Base-by-base conservation (phyloP, 2,329 filamentous ascomycete species). In the Diaporthe eres region DNA sequence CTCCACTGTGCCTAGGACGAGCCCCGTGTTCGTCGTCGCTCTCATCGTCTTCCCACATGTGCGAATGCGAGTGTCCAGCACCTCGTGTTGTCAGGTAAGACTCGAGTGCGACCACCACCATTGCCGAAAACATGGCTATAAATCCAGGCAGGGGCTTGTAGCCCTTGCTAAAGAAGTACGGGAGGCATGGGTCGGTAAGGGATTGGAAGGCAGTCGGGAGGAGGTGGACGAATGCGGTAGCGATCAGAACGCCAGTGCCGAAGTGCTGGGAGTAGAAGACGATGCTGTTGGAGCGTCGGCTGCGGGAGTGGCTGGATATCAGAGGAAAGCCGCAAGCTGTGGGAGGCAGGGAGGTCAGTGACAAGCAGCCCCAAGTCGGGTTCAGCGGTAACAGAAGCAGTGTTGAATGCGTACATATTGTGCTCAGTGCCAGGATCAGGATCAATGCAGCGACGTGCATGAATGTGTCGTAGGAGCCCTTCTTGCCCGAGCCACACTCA, bases 161-260 rank as follows among this genome's bases (percentile, higher is more conserved):
- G n/a, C 90, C 90, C 77, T 93, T 81, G 82, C 91, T 96, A 90
- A 96, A 98, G 82, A 95, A 93, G 75, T 89, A 87, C 12, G 95
- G 94, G 0, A 98, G 90, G 80, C 93, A 94, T 58, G 92, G 92
- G 77, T 94, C 90, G 78, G 89, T 93, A 28, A 94, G 86, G 55
- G 91, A 92, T 75, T 88, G 83, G 80, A 94, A 94, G 0, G 93
- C 92, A 37, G 90, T 94, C 72, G 91, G 92, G 5, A 93, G 88
- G 17, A 94, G 87, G 85, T 96, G 94, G 37, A 96, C 94, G 81
- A 97, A 97, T 74, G 94, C 94, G 1, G 94, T 97, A 15, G 95
- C 94, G 77, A 97, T 93, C n/a, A 97, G 87, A 28, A 97, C 95
- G 76, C 94, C 94, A 1, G 94, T 97, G 81, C 94, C 94, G 78